These are phyloP conservation scores for Cutaneotrichosporon cavernicola DNA, from an alignment of 1,284 basidiomycete species.

Conservation along the genomic window DNA sequence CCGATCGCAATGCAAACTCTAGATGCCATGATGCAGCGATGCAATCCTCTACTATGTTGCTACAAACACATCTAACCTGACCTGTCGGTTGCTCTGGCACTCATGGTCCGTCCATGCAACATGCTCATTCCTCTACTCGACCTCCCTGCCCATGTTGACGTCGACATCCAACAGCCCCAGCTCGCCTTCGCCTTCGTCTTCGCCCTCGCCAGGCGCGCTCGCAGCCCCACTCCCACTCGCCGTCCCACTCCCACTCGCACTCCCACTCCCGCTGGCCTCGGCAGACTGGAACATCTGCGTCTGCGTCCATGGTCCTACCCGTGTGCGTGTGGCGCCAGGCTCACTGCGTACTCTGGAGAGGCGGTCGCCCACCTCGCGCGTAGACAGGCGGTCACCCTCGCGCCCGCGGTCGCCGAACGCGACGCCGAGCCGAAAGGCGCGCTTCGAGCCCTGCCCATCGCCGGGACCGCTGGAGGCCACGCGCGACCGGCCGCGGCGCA, in stretches of 20 bases:
- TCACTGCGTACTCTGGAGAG: neutral
- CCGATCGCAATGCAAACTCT: neutral
- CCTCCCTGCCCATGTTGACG: constrained; percentile 10
- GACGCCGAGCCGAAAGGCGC: neutral
- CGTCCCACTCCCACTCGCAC: neutral
- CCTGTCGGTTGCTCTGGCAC: neutral
- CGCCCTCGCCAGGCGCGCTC: constrained; percentile 2
- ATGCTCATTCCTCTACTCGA: neutral
- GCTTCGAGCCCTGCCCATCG: neutral
- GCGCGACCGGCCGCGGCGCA: constrained; percentile 1
- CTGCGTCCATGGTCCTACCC: neutral
- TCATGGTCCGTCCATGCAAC: neutral
- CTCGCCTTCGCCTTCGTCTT: neutral
- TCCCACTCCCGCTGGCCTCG: constrained; percentile 1
- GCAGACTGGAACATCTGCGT: neutral
- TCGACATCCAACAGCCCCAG: constrained; percentile 7
- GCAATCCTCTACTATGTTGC: neutral
- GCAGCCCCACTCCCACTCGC: neutral
- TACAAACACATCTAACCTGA: neutral
- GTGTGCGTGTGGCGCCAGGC: neutral
- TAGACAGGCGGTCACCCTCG: neutral
- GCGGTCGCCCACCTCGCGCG: neutral
- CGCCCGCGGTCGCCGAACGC: neutral
- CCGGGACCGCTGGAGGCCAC: neutral
- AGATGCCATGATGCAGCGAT: neutral